These are phyloP conservation scores for Fusarium bulbicola DNA, from an alignment of 2,329 filamentous ascomycete species.

Conservation along the genomic window DNA sequence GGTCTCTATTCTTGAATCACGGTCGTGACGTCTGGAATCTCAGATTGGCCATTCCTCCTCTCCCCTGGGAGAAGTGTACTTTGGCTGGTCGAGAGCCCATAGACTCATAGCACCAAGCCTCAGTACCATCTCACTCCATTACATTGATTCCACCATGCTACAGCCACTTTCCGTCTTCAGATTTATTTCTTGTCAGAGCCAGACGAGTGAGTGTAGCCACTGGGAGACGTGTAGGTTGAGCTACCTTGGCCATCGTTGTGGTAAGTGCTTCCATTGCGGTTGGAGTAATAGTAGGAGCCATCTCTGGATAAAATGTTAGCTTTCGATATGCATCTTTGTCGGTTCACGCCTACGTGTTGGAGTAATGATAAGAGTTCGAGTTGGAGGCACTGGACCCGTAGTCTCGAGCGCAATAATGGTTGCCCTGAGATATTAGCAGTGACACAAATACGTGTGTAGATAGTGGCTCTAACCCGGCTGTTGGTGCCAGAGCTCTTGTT, in stretches of 20 bases:
- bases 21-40: background rate
- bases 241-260: constrained; percentile 68
- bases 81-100: constrained; percentile 8
- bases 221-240: constrained; percentile 68
- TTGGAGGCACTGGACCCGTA: constrained; percentile 66
- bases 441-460: background rate
- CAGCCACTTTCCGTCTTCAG: too few relatives aligned
- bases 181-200: constrained; percentile 26
- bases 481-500: constrained; percentile 68
- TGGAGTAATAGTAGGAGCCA: constrained; percentile 79
- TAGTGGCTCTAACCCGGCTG: constrained; percentile 58
- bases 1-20: background rate
- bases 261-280: constrained; percentile 74
- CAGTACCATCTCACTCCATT: background rate
- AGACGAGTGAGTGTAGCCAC: constrained; percentile 44
- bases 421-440: constrained; percentile 60
- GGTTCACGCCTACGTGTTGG: constrained; percentile 61
- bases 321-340: background rate
- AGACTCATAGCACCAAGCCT: constrained; percentile 17
- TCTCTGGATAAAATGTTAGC: constrained; percentile 50
- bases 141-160: background rate
- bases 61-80: background rate
- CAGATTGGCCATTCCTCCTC: background rate
- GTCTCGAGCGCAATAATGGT: constrained; percentile 73
- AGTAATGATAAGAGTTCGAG: constrained; percentile 73